Conservation (phyloP, 2,329 filamentous ascomycete species). For the Intubia oerlemansii region DNA sequence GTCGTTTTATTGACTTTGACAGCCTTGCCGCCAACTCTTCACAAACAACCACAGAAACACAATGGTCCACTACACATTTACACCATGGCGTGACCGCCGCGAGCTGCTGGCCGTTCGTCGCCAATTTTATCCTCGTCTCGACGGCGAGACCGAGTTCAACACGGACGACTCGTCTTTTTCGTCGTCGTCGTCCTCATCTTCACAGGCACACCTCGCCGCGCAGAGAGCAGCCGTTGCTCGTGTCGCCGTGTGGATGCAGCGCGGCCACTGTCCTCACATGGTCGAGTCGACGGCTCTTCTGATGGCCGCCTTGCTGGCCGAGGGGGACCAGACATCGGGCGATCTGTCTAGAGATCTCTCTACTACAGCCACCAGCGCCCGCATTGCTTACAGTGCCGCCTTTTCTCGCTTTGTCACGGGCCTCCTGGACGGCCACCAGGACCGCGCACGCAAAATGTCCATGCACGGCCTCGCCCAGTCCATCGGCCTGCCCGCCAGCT, state of each 20-base stretch:
- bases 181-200: background rate
- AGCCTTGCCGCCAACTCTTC: no score
- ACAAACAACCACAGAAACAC: background rate
- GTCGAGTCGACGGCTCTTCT: conserved; percentile 61
- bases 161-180: background rate
- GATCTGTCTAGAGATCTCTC: no score
- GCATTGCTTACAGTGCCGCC: conserved; percentile 43
- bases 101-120: conserved; percentile 45
- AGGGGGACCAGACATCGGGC: no score
- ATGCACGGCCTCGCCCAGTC: conserved; percentile 53
- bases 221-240: conserved; percentile 29
- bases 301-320: conserved; percentile 45
- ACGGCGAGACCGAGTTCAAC: conserved; percentile 1
- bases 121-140: conserved; percentile 41
- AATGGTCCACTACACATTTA: conserved; percentile 54
- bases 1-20: no score
- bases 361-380: conserved; percentile 7
- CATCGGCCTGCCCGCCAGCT: conserved; percentile 50
- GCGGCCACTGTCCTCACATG: conserved; percentile 55
- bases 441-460: conserved; percentile 42
- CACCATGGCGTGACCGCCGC: conserved; percentile 45
- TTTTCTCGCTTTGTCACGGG: conserved; percentile 58
- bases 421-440: conserved; percentile 52
- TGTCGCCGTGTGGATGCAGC: conserved; percentile 48
- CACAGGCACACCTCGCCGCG: conserved; percentile 9